Percentiles rank a stretch among this genome's conserved stretches.
These are phyloP conservation scores for Russula dissimulans DNA, from an alignment of 768 basidiomycete species.

Conservation along the genomic window DNA sequence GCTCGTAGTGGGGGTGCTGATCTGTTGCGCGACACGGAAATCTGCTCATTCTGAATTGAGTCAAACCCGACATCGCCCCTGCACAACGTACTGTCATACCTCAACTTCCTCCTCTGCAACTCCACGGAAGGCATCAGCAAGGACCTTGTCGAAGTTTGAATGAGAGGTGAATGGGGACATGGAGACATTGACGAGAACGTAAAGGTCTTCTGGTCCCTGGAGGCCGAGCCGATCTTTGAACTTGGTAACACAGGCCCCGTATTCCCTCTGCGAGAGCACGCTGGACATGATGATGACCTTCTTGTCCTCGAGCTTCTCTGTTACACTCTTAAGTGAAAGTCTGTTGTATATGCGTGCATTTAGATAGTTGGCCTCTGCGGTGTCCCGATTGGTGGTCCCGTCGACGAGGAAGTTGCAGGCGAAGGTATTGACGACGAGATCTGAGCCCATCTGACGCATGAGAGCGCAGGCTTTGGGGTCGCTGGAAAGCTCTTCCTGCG, in stretches of 20 bases:
- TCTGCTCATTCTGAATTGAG: background rate
- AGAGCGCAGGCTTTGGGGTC: slow-evolving; percentile 10
- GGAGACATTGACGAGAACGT: slow-evolving; percentile 31
- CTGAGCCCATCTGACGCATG: slow-evolving; percentile 21
- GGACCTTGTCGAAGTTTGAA: slow-evolving; percentile 23
- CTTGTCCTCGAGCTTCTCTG: slow-evolving; percentile 21
- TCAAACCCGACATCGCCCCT: background rate
- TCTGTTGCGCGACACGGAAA: slow-evolving; percentile 27
- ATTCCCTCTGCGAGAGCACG: slow-evolving; percentile 26
- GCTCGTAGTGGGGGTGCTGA: slow-evolving; percentile 26
- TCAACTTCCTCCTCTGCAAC: slow-evolving; percentile 29
- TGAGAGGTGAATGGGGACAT: slow-evolving; percentile 32
- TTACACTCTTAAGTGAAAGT: slow-evolving; percentile 27
- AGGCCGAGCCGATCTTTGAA: slow-evolving; percentile 33
- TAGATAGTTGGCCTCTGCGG: slow-evolving; percentile 35
- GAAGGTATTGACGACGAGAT: slow-evolving; percentile 39
- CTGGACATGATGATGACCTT: slow-evolving; percentile 25
- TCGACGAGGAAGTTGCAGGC: slow-evolving; percentile 35
- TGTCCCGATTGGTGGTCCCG: slow-evolving; percentile 29
- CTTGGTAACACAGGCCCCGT: slow-evolving; percentile 28
- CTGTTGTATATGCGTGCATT: slow-evolving; percentile 33
- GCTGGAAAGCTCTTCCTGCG: slow-evolving; percentile 12
- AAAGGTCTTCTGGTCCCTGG: slow-evolving; percentile 27
- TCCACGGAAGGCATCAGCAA: slow-evolving; percentile 29
- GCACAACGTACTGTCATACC: slow-evolving; percentile 17